Evolutionary conservation across 306 rosid species (phyloP).

Genomic region (Begonia peltatifolia): DNA sequence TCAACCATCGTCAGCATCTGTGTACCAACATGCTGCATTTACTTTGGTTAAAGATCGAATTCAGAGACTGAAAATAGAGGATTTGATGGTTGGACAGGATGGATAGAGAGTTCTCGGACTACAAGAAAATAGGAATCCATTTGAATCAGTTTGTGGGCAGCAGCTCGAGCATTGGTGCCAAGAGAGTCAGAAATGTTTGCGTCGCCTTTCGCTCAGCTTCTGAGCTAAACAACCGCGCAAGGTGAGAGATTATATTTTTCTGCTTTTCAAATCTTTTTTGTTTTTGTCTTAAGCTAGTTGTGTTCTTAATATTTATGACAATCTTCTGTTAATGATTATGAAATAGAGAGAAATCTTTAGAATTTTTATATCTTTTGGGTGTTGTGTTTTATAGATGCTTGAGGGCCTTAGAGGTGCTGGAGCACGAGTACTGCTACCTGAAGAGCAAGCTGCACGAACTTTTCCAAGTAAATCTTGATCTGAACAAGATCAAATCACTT

Average conservation of each 20-base stretch:
- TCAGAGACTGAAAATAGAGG: too few relatives aligned
- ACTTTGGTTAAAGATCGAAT: too few relatives aligned
- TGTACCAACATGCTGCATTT: too few relatives aligned
- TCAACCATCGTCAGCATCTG: too few relatives aligned
- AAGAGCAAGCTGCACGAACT: slow-evolving; percentile 83
- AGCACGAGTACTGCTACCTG: slow-evolving; percentile 87
- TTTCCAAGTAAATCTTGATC: slow-evolving; percentile 43
- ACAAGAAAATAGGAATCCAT: slow-evolving; percentile 73
- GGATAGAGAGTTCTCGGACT: slow-evolving; percentile 60
- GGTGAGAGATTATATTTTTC: slow-evolving; percentile 16
- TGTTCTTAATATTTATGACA: too few relatives aligned
- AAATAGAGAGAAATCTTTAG: neutral
- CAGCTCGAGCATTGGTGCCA: slow-evolving; percentile 96
- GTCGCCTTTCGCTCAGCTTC: slow-evolving; percentile 85
- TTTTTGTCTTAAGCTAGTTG: too few relatives aligned
- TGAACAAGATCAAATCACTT: too few relatives aligned
- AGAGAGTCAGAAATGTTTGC: slow-evolving; percentile 72
- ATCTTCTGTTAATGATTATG: slow-evolving; percentile 3
- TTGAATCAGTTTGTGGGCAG: slow-evolving; percentile 93
- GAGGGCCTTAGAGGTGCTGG: slow-evolving; percentile 80
- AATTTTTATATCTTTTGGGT: neutral
- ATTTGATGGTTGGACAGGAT: slow-evolving; percentile 20
- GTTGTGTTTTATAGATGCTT: slow-evolving; percentile 38
- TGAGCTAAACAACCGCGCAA: slow-evolving; percentile 65
- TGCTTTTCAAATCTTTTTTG: too few relatives aligned